Percentiles rank a stretch among this genome's conserved stretches.
These are phyloP conservation scores for Phanerodontia chrysosporium DNA, from an alignment of 768 basidiomycete genomes.

Conservation along the genomic window DNA sequence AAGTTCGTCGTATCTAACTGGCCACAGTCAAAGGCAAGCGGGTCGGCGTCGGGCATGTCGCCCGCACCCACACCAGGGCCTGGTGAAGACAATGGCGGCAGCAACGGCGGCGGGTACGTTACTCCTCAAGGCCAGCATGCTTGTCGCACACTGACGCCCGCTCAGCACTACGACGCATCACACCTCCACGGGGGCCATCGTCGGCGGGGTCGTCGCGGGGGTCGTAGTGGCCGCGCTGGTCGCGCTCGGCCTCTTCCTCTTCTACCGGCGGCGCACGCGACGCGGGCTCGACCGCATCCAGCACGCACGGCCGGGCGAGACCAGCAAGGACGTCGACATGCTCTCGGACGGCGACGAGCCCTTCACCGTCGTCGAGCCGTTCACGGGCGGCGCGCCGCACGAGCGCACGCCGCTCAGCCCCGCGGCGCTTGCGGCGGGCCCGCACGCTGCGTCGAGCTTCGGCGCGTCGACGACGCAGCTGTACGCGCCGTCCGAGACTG, in stretches of 20 bases:
- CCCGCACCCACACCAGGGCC: not conserved
- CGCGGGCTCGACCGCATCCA: conserved; percentile 2
- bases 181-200: not conserved
- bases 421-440: not conserved
- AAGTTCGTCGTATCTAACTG: not conserved
- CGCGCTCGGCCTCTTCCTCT: not conserved
- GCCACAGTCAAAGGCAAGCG: not conserved
- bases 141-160: not conserved
- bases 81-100: not conserved
- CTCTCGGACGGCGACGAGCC: not conserved
- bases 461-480: not conserved
- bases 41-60: not conserved
- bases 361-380: not conserved
- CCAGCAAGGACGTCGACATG: not conserved
- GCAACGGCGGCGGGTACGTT: not conserved
- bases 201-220: not conserved
- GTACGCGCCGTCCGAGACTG: not conserved
- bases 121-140: not conserved
- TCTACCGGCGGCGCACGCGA: not conserved
- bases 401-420: conserved; percentile 1
- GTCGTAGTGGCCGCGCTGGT: not conserved
- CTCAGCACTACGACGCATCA: not conserved
- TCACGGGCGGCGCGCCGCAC: not conserved
- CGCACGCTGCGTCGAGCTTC: not conserved
- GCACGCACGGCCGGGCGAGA: not conserved